Percentiles rank a stretch among this genome's conserved stretches.
phyloP scores from a whole-genome alignment of 1,139 yeast species.

The Pneumocystis oryctolagi region DNA sequence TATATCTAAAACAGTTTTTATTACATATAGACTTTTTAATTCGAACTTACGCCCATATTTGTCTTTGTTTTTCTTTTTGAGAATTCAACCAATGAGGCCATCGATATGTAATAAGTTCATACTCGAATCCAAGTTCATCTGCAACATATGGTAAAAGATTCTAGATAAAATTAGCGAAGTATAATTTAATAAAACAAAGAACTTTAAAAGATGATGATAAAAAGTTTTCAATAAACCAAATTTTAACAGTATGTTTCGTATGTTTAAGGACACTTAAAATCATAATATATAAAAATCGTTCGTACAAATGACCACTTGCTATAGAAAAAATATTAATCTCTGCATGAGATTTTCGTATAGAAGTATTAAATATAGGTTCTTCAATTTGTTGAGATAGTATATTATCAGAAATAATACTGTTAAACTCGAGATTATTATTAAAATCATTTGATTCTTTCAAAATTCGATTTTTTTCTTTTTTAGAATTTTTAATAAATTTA shows the following conservation, averaged over 20 bases:
- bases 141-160: conserved; percentile 48
- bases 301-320: conserved; percentile 68
- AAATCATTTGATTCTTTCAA: conserved; percentile 14
- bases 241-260: conserved; percentile 50
- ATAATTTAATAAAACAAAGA: background rate
- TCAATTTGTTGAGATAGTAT: background rate
- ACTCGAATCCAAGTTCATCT: conserved; percentile 41
- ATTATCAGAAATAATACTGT: conserved; percentile 5
- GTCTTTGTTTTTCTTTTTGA: conserved; percentile 63
- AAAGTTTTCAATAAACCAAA: conserved; percentile 77
- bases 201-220: conserved; percentile 52
- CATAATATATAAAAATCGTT: conserved; percentile 61
- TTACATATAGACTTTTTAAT: background rate
- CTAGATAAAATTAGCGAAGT: background rate
- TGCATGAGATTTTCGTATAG: conserved; percentile 28
- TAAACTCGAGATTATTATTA: conserved; percentile 6
- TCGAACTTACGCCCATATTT: conserved; percentile 48
- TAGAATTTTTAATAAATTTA: conserved; percentile 31
- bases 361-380: background rate
- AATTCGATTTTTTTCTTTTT: conserved; percentile 30
- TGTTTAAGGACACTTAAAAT: conserved; percentile 56
- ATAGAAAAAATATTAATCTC: conserved; percentile 70
- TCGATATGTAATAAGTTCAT: conserved; percentile 61
- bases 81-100: conserved; percentile 86
- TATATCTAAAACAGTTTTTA: conserved; percentile 28